Evolutionary conservation across 2,329 filamentous ascomycete genomes (phyloP), one percentile per base, ranked within the genome.

Genomic region (Rugonectria rugulosa): DNA sequence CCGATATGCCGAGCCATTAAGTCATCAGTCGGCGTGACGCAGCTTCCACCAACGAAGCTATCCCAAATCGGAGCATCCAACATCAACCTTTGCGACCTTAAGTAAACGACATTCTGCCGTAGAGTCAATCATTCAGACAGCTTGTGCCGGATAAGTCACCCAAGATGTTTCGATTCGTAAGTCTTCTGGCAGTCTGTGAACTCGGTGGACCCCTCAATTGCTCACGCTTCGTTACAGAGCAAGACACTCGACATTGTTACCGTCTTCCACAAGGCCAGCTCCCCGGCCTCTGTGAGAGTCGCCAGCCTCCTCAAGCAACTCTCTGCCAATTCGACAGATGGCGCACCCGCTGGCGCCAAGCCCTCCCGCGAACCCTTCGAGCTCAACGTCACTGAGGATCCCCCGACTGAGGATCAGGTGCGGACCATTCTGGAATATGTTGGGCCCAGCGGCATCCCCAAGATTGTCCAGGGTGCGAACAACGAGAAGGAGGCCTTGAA

Each of bases 221-320:
- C 67, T 69, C 47, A 69, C 49, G 6, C 34, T 36, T 12, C 36
- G 24, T 47, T n/a, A 23, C 69, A 92, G 89, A 85, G 82, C 77
- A 93, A 92, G 81, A 84, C 89, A 64, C 84, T 91, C 75, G 93
- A 98, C 80, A 91, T 96, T 64, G 86, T 98, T 72, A 98, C 94
- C 59, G 88, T 99, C 80, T 99, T 98, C 82, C 93, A 97, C 84
- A 90, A 91, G 75, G 85, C 94, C 54, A 83, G 81, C 67, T 84
- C 85, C 49, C 84, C 89, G 19, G 82, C 88, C 61, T 97, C 93
- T 4, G 80, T 85, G 45, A 86, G 89, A 57, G 89, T 89, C 26
- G 85, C 88, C 59, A 88, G 85, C 36, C 78, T 96, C 48, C 85
- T 98, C 57, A 96, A 95, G 78, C 88, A 94, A 76, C 83, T 87